Conservation (phyloP, 176 grass and related monocot species). For the Triticum timopheevii region DNA sequence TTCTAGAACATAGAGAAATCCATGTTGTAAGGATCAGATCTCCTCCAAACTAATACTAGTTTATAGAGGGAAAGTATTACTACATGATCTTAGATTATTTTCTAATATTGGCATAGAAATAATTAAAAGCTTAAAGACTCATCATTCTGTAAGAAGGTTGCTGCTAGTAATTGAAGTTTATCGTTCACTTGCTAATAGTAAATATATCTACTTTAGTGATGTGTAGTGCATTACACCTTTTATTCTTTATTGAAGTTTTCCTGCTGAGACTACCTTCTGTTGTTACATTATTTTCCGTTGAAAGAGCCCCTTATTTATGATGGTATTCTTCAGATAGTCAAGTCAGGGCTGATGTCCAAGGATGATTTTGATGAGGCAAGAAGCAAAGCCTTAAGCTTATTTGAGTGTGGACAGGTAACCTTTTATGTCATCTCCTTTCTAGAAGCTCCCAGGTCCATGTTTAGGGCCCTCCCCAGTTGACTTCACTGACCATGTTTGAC, state of each 20-base stretch:
- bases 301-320: conserved; percentile 17
- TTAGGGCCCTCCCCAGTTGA: neutral
- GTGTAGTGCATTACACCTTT: neutral
- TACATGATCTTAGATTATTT: neutral
- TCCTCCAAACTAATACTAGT: neutral
- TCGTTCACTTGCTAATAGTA: neutral
- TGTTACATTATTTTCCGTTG: neutral
- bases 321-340: conserved; percentile 62
- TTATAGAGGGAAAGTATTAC: neutral
- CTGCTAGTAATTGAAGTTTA: neutral
- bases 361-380: conserved; percentile 84
- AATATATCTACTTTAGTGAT: neutral
- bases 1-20: neutral
- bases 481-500: neutral
- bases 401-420: conserved; percentile 82
- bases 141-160: neutral
- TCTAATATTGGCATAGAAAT: neutral
- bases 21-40: neutral
- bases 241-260: neutral
- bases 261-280: neutral
- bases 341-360: conserved; percentile 78
- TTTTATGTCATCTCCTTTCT: neutral
- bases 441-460: conserved; percentile 5
- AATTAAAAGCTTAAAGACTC: neutral
- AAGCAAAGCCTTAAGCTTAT: conserved; percentile 80